These are phyloP conservation scores for Mycena floridula DNA, from an alignment of 768 basidiomycete genomes.

Conservation along the genomic window DNA sequence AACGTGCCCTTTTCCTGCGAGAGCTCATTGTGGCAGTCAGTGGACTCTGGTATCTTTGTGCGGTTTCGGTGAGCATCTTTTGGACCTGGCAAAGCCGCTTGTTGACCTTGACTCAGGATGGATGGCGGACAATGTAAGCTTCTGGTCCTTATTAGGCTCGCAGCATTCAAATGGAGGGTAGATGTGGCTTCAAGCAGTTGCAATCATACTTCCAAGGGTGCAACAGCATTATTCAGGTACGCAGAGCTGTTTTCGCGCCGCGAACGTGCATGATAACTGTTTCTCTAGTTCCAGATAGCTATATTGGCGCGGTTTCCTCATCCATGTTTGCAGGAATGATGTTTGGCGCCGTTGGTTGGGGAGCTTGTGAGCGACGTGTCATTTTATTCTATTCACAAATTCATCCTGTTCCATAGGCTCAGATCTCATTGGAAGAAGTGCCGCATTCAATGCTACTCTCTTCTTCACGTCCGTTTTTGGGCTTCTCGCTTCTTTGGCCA, in stretches of 20 bases:
- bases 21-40: too few relatives aligned
- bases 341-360: slow-evolving; percentile 90
- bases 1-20: too few relatives aligned
- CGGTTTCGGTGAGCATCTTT: slow-evolving; percentile 58
- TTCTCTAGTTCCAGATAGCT: slow-evolving; percentile 57
- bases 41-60: slow-evolving; percentile 80
- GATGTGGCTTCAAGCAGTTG: slow-evolving; percentile 93
- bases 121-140: slow-evolving; percentile 85
- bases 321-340: slow-evolving; percentile 98
- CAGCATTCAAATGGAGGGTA: slow-evolving; percentile 22
- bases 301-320: slow-evolving; percentile 79
- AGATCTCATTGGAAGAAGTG: slow-evolving; percentile 80
- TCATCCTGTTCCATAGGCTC: slow-evolving; percentile 42
- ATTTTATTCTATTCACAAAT: not conserved
- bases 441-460: slow-evolving; percentile 90
- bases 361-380: slow-evolving; percentile 54
- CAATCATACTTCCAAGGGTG: slow-evolving; percentile 94
- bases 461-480: slow-evolving; percentile 90
- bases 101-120: slow-evolving; percentile 48
- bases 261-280: not conserved
- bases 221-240: slow-evolving; percentile 81
- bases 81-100: not conserved
- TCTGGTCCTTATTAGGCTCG: slow-evolving; percentile 10
- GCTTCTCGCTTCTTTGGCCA: slow-evolving; percentile 66
- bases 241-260: not conserved